phyloP scores from a whole-genome alignment of 2,329 filamentous ascomycete genomes.

The Fusarium pseudocircinatum region DNA sequence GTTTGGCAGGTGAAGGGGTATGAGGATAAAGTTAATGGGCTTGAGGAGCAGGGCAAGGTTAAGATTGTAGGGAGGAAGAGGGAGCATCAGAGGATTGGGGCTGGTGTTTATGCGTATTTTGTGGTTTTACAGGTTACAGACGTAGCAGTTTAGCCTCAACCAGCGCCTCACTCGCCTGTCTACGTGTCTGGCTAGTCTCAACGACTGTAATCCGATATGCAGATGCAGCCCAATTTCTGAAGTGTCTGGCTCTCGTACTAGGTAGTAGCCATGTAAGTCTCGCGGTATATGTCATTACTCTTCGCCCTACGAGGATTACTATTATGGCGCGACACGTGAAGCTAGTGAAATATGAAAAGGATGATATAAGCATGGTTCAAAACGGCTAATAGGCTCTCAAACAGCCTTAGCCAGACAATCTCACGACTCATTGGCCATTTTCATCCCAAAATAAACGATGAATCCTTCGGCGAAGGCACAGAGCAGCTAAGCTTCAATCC shows the following conservation, averaged over 20 bases:
- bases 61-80: not conserved
- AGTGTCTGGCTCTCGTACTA: too few species aligned
- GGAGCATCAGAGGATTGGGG: conserved; percentile 9
- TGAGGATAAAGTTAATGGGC: conserved; percentile 50
- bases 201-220: too few species aligned
- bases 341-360: not conserved
- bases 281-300: too few species aligned
- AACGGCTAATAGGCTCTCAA: not conserved
- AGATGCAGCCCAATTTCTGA: too few species aligned
- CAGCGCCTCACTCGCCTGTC: too few species aligned
- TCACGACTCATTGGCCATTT: not conserved
- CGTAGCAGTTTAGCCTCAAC: too few species aligned
- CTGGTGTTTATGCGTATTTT: conserved; percentile 18
- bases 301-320: too few species aligned
- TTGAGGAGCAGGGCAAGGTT: not conserved
- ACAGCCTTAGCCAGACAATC: not conserved
- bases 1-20: conserved; percentile 58
- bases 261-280: too few species aligned
- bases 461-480: not conserved
- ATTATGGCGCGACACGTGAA: too few species aligned
- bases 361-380: not conserved
- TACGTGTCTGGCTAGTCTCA: too few species aligned
- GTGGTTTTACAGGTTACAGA: not conserved
- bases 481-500: not conserved
- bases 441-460: not conserved